These are phyloP conservation scores for Eucalyptus shirleyi DNA, from an alignment of 345 rosid genomes.

Conservation along the genomic window DNA sequence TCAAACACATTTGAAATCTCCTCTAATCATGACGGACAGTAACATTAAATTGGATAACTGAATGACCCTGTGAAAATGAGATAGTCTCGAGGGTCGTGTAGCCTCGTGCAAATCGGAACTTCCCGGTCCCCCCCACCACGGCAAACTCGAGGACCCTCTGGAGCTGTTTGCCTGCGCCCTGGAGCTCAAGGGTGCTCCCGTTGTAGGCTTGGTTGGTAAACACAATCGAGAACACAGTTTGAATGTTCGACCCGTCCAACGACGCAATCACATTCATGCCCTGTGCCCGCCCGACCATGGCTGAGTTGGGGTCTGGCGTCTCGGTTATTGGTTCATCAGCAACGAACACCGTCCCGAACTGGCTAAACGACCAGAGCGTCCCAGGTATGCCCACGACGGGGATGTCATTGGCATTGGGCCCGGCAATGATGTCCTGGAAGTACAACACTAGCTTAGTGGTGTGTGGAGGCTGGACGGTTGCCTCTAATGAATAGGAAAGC, in stretches of 20 bases:
- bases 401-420: neutral
- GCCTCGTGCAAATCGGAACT: neutral
- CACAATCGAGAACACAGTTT: neutral
- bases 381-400: neutral
- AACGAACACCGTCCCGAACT: neutral
- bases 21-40: too few relatives aligned
- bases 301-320: neutral
- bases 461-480: neutral
- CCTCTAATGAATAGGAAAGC: neutral
- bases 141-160: neutral
- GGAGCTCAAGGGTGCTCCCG: slow-evolving; percentile 5
- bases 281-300: neutral
- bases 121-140: neutral
- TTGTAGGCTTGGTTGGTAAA: neutral
- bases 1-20: too few relatives aligned
- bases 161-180: neutral
- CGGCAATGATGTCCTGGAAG: neutral
- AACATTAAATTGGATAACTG: too few relatives aligned
- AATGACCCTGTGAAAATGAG: too few relatives aligned
- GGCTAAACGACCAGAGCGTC: neutral
- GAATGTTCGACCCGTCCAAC: neutral
- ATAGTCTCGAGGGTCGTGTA: too few relatives aligned
- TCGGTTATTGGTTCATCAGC: neutral
- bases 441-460: neutral
- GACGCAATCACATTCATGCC: neutral